Percentiles rank a stretch among this genome's conserved stretches.
Evolutionary conservation across 495 filamentous ascomycete genomes (phyloP).

Genomic region (Aspergillus campestris): DNA sequence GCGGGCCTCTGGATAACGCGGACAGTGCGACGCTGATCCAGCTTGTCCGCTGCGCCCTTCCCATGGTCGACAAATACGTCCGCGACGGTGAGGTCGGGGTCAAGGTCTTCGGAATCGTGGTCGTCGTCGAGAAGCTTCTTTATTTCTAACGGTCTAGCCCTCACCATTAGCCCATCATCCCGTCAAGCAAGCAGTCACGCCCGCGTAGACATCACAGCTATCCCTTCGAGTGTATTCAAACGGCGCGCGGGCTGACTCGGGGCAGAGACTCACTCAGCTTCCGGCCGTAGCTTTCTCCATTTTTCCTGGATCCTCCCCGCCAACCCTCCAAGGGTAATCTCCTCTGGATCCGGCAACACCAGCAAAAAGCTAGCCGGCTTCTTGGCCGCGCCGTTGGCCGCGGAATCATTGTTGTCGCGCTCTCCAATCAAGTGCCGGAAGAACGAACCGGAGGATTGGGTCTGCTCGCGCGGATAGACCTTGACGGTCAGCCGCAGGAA

Average conservation of each 20-base stretch:
- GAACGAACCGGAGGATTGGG: slow-evolving; percentile 2
- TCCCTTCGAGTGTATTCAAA: background rate
- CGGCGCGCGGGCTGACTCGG: background rate
- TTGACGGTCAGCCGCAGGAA: slow-evolving; percentile 30
- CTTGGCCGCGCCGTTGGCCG: background rate
- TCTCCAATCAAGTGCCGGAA: slow-evolving; percentile 8
- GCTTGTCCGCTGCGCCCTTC: slow-evolving; percentile 22
- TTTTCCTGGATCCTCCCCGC: slow-evolving; percentile 26
- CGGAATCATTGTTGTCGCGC: slow-evolving; percentile 8
- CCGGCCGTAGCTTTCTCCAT: slow-evolving; percentile 27
- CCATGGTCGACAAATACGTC: slow-evolving; percentile 34
- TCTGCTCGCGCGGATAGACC: slow-evolving; percentile 26
- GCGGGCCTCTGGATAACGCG: slow-evolving; percentile 26
- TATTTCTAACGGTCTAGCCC: slow-evolving; percentile 26
- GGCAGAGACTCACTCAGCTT: slow-evolving; percentile 20
- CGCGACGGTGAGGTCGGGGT: slow-evolving; percentile 26
- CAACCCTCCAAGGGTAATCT: slow-evolving; percentile 21
- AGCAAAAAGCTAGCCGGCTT: slow-evolving; percentile 26
- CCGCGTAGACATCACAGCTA: background rate
- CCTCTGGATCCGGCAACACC: slow-evolving; percentile 22
- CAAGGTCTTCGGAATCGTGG: slow-evolving; percentile 23
- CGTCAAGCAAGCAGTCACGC: background rate
- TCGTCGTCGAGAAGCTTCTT: slow-evolving; percentile 32
- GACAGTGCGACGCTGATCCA: slow-evolving; percentile 29
- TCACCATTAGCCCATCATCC: slow-evolving; percentile 1